Base-by-base conservation (phyloP, 371 early-diverging fungal species). In the Dichotomocladium elegans region DNA sequence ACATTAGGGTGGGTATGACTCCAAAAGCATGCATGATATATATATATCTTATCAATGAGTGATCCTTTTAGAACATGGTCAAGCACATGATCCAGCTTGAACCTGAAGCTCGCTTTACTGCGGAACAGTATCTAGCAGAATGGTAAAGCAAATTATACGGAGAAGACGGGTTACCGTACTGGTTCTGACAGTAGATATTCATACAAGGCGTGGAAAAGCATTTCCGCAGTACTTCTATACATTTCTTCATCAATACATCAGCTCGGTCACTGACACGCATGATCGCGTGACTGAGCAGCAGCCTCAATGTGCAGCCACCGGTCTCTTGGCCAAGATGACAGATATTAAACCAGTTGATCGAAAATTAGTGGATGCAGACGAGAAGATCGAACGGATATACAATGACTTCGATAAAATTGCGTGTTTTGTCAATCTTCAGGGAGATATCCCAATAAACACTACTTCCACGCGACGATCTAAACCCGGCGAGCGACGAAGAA, bases 61-160 rank as follows among this genome's bases (percentile, higher is more conserved):
- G 19, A 1, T 0, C 17, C n/a, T n/a, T 24, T 1, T 69, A 85
- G 81, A 79, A 55, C 11, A 55, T 96, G 68, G 79, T 96, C 6
- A 71, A 63, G 40, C 83, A 87, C 53, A 96, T 95, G 96, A 90
- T 95, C 29, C 85, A 90, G 41, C 67, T 90, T 4, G 87, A 94
- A 53, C 94, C 95, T 24, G 61, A 61, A 4, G 67, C 84, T 42
- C 78, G 97, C 22, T 69, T 66, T 14, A 70, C 86, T 4, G 92
- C 92, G 0, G 83, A 82, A 15, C 74, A 73, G 17, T 92, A 93
- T 63, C 63, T 95, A 17, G 42, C 65, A 2, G 66, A 84, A 49
- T 92, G 93, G 93, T 85, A 75, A n/a, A 30, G 17, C 9, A 3
- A 10, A 24, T 47, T 2, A 6, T 26, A 22, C 4, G 3, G 0